Evolutionary conservation across 2,329 filamentous ascomycete genomes (phyloP).

Genomic region (Cytospora piceicola): DNA sequence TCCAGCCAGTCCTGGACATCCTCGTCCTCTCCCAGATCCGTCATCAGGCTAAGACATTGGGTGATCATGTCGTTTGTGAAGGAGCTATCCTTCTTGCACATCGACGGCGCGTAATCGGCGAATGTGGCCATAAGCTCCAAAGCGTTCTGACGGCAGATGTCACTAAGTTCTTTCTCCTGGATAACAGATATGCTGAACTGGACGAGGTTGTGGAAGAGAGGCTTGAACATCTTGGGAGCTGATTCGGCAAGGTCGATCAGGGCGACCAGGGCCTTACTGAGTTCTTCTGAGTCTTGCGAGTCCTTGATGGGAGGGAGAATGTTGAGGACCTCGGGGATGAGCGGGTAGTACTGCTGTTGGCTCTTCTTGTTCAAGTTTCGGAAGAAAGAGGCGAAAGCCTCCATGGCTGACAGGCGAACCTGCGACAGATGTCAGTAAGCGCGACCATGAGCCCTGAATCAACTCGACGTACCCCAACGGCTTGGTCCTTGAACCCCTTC

Average conservation of each 20-base stretch:
- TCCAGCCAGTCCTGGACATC: constrained; percentile 92
- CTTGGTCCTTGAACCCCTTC: constrained; percentile 88
- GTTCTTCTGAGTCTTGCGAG: constrained; percentile 83
- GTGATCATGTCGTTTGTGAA: constrained; percentile 98
- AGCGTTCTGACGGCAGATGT: constrained; percentile 90
- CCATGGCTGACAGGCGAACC: constrained; percentile 92
- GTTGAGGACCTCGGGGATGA: constrained; percentile 91
- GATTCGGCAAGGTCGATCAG: constrained; percentile 93
- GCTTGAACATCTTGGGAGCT: constrained; percentile 97
- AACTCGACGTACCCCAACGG: constrained; percentile 66
- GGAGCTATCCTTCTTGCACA: constrained; percentile 92
- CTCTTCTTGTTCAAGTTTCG: constrained; percentile 85
- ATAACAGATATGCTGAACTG: constrained; percentile 92
- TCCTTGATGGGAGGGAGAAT: constrained; percentile 95
- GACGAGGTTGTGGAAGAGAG: constrained; percentile 88
- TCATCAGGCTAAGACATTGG: constrained; percentile 97
- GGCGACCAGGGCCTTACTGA: constrained; percentile 86
- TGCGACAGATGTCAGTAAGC: constrained; percentile 42
- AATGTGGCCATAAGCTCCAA: constrained; percentile 98
- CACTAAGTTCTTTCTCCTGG: constrained; percentile 91
- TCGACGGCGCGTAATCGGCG: constrained; percentile 88
- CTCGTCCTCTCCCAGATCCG: constrained; percentile 90
- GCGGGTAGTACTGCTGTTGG: constrained; percentile 82
- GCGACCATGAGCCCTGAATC: not conserved
- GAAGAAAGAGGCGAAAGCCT: constrained; percentile 97